These are phyloP conservation scores for Trypanosoma avium DNA, from an alignment of 208 protist genomes.

Conservation along the genomic window DNA sequence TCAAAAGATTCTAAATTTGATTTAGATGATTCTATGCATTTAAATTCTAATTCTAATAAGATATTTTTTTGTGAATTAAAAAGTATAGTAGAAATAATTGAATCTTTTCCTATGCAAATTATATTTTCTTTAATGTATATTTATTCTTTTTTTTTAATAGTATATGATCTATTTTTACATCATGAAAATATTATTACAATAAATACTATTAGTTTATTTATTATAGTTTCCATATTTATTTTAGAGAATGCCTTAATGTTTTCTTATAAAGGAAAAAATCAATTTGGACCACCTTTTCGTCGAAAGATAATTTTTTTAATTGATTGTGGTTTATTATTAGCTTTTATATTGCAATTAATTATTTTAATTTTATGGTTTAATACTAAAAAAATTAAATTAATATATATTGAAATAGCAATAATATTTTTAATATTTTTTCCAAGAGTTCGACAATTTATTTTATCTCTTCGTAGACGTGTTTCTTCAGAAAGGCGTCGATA, in stretches of 20 bases:
- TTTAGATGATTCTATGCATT: no score
- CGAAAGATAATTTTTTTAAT: neutral
- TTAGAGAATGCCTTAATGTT: neutral
- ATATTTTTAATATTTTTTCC: neutral
- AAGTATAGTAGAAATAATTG: no score
- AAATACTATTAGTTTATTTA: no score
- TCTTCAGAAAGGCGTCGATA: constrained; percentile 77
- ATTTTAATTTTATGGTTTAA: neutral
- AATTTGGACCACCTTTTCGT: neutral
- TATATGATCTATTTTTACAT: neutral
- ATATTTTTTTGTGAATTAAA: no score
- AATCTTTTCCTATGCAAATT: no score
- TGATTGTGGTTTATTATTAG: neutral
- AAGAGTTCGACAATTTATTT: neutral
- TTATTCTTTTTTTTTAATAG: neutral
- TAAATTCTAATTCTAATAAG: no score
- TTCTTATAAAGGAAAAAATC: neutral
- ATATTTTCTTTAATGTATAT: neutral
- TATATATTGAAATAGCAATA: neutral
- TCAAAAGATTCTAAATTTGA: no score
- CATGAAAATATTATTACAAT: neutral
- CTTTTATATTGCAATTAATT: neutral
- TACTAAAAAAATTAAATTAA: neutral
- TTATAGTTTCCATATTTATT: constrained; percentile 1
- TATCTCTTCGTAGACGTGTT: constrained; percentile 4